Conservation (phyloP, 2,329 filamentous ascomycete genomes). For the Knoxdaviesia proteae region DNA sequence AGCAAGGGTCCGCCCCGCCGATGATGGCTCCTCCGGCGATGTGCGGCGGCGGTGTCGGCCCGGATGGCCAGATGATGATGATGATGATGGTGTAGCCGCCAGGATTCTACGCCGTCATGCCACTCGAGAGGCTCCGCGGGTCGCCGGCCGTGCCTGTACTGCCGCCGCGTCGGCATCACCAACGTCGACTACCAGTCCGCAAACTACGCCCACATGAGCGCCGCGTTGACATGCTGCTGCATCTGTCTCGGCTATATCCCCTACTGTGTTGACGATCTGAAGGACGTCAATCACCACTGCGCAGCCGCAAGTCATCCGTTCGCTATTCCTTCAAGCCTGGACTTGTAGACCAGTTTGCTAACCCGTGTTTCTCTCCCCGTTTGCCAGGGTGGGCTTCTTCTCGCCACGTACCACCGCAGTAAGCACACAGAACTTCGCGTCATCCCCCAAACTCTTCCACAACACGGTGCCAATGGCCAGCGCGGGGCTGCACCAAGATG, state of each 20-base stretch:
- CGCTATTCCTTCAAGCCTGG: no score
- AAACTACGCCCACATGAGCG: slow-evolving; percentile 8
- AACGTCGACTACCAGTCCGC: slow-evolving; percentile 6
- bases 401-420: slow-evolving; percentile 9
- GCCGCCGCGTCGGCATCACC: slow-evolving; percentile 7
- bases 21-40: no score
- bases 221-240: slow-evolving; percentile 7
- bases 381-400: slow-evolving; percentile 8
- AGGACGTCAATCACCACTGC: slow-evolving; percentile 9
- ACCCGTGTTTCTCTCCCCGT: no score
- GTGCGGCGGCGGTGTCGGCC: no score
- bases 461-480: no score
- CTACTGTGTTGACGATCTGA: slow-evolving; percentile 6
- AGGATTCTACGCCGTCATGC: no score
- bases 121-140: slow-evolving; percentile 6
- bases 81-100: no score
- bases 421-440: slow-evolving; percentile 9
- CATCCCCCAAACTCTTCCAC: no score
- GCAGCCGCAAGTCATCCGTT: slow-evolving; percentile 6
- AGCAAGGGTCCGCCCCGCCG: no score
- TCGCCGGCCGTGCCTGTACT: slow-evolving; percentile 8
- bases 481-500: no score
- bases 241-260: slow-evolving; percentile 8
- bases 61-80: no score
- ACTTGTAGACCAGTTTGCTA: no score